Percentiles rank a stretch among this genome's conserved stretches.
Evolutionary conservation across 1,139 yeast genomes (phyloP).

Genomic region (Debaryomycetaceae sp.): DNA sequence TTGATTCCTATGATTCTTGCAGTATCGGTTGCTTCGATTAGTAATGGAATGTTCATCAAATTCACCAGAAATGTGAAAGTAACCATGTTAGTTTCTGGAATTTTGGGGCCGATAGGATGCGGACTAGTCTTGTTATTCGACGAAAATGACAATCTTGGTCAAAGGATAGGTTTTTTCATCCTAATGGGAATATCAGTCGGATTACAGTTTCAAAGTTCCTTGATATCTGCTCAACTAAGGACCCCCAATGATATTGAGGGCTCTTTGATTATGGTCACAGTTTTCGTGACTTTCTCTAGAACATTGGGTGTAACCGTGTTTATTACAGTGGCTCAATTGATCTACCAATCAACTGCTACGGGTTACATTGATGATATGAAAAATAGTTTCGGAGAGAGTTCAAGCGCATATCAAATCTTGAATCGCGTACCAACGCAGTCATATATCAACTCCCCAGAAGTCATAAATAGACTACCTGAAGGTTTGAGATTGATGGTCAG

Average conservation of each 20-base stretch:
- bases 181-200: constrained; percentile 57
- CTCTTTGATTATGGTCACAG: constrained; percentile 47
- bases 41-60: constrained; percentile 45
- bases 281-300: constrained; percentile 45
- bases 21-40: constrained; percentile 45
- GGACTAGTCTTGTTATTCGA: constrained; percentile 47
- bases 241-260: constrained; percentile 52
- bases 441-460: constrained; percentile 27
- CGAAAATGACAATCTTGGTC: constrained; percentile 28
- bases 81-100: constrained; percentile 40
- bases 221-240: constrained; percentile 50
- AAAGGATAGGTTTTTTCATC: constrained; percentile 51
- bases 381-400: constrained; percentile 4
- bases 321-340: constrained; percentile 44
- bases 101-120: constrained; percentile 46
- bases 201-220: constrained; percentile 47
- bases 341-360: constrained; percentile 32
- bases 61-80: constrained; percentile 48
- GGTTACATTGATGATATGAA: constrained; percentile 16
- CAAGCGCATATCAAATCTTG: constrained; percentile 16
- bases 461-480: constrained; percentile 23
- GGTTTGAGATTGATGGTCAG: constrained; percentile 19
- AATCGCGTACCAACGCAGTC: constrained; percentile 14
- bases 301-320: constrained; percentile 50
- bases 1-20: constrained; percentile 53